Base-by-base conservation (phyloP, 2,329 filamentous ascomycete genomes). In the Colletotrichum sp. region DNA sequence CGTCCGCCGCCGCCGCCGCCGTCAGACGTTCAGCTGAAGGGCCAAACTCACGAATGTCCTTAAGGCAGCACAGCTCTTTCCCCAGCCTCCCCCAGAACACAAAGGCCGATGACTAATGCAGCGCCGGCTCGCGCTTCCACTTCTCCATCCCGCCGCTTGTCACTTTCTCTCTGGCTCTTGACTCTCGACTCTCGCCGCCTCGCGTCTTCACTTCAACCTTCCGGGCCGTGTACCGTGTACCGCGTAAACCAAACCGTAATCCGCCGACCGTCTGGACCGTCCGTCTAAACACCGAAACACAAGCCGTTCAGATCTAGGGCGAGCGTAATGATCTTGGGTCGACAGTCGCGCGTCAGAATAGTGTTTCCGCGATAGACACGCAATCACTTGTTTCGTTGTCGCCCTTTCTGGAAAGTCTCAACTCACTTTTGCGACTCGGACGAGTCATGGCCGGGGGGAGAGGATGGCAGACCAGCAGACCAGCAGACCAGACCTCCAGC, bases 331-430 rank as follows among this genome's bases (percentile, higher is more conserved):
- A 76, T 73, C 73, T 67, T 32, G 44, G 74, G 44, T 60, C 28
- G 52, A 36, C 44, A 18, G 44, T 52, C 18, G 44, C 74, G 74
- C 74, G 28, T 76, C 74, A 76, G 64, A 68, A 69, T 34, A 74
- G 57, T 39, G 70, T 74, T 76, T 69, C 60, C 59, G 55, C 59
- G 44, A 65, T 60, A 76, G 70, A 74, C 74, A 65, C 74, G 74
- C 74, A 76, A 76, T 68, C 74, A 67, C 66, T 67, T 76, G 74
- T 76, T 76, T 76, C 74, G 74, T 26, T 69, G 32, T 76, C 70
- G 74, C 74, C 74, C 70, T 74, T 52, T 76, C 59, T 49, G 70
- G 64, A 60, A 76, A 73, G 74, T 73, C 74, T 62, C 74, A 76
- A 76, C 70, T 75, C 70, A 52, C 64, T 60, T 52, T 68, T 74